Percentiles rank a stretch among this genome's conserved stretches.
These are phyloP conservation scores for Cryphonectria carpinicola DNA, from an alignment of 2,329 filamentous ascomycete species.

Conservation along the genomic window DNA sequence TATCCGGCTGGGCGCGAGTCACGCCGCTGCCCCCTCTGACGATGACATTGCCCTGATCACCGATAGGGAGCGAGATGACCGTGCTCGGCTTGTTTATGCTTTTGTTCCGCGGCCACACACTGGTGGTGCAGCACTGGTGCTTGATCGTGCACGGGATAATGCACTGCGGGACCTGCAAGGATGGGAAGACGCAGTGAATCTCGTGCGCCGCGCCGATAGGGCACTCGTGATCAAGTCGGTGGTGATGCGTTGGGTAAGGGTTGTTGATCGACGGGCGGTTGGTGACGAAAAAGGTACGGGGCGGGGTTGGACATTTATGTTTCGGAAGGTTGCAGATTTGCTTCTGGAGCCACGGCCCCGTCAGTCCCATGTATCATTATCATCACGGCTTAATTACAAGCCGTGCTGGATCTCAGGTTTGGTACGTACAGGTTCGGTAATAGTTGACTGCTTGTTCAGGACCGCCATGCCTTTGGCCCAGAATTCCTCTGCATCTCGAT, in stretches of 20 bases:
- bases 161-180: constrained; percentile 13
- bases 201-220: constrained; percentile 17
- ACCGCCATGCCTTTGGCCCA: constrained; percentile 16
- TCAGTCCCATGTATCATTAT: background rate
- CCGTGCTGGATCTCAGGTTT: background rate
- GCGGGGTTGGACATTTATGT: constrained; percentile 21
- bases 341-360: background rate
- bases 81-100: constrained; percentile 4
- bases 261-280: constrained; percentile 19
- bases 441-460: constrained; percentile 4
- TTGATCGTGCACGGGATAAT: constrained; percentile 21
- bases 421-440: background rate
- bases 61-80: background rate
- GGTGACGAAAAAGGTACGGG: constrained; percentile 17
- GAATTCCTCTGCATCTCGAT: constrained; percentile 3
- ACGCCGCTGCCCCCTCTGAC: constrained; percentile 11
- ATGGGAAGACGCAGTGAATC: constrained; percentile 25
- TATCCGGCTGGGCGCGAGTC: background rate
- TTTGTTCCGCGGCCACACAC: constrained; percentile 23
- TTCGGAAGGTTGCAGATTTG: constrained; percentile 20
- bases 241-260: constrained; percentile 21
- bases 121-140: constrained; percentile 23
- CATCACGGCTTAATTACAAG: no score
- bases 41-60: constrained; percentile 6
- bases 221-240: constrained; percentile 22